These are phyloP conservation scores for Pogostemon cablin DNA, from an alignment of 257 asterid species.

Conservation along the genomic window DNA sequence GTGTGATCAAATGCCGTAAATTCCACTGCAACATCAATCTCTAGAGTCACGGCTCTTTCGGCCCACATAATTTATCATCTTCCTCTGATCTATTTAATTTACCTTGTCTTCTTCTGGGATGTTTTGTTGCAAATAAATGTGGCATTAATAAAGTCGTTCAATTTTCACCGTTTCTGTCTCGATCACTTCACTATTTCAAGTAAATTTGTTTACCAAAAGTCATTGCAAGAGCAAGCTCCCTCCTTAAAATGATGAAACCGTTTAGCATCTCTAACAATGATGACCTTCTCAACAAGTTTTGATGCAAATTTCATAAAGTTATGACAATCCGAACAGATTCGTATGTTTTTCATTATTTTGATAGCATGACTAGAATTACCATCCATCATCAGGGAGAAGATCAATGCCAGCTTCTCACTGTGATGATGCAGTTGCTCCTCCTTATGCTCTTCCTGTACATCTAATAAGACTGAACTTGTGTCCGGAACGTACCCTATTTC, in stretches of 20 bases:
- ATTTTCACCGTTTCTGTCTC: neutral
- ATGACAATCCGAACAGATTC: slow-evolving; percentile 82
- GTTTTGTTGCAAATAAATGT: slow-evolving; percentile 40
- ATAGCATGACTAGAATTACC: slow-evolving; percentile 36
- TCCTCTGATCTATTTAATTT: neutral
- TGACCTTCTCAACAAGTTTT: slow-evolving; percentile 49
- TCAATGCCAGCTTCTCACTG: slow-evolving; percentile 89
- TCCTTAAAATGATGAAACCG: slow-evolving; percentile 78
- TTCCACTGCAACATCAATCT: slow-evolving; percentile 36
- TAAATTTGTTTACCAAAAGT: slow-evolving; percentile 56
- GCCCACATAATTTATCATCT: slow-evolving; percentile 14
- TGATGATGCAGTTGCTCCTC: slow-evolving; percentile 86
- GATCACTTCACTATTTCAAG: neutral
- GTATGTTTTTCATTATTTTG: slow-evolving; percentile 63
- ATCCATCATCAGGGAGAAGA: slow-evolving; percentile 59
- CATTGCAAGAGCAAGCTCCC: slow-evolving; percentile 81
- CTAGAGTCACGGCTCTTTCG: slow-evolving; percentile 11
- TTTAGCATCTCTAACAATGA: slow-evolving; percentile 74
- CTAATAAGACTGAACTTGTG: slow-evolving; percentile 58
- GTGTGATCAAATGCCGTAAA: slow-evolving; percentile 44
- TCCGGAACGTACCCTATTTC: slow-evolving; percentile 44
- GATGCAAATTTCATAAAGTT: slow-evolving; percentile 80
- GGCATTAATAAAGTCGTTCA: slow-evolving; percentile 25
- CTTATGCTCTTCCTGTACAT: slow-evolving; percentile 84
- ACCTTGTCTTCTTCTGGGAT: neutral